These are phyloP conservation scores for Phyllosticta ampelicida DNA, from an alignment of 2,329 filamentous ascomycete species.

Conservation along the genomic window DNA sequence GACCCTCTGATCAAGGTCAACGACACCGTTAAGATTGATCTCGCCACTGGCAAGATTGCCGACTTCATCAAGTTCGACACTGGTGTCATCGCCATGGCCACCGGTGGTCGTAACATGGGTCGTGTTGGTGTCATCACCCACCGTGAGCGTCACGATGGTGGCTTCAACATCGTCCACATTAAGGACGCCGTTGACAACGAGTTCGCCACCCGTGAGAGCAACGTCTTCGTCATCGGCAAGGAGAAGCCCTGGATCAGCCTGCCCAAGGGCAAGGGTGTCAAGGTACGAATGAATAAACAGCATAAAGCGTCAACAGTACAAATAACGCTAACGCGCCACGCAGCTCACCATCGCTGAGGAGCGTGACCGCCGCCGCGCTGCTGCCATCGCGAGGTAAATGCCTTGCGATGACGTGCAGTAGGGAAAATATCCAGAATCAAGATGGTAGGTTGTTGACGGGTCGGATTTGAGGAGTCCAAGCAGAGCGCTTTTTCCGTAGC, in stretches of 20 bases:
- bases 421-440: neutral
- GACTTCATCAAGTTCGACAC: slow-evolving; percentile 99
- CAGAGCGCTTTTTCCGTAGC: neutral
- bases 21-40: slow-evolving; percentile 99
- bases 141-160: slow-evolving; percentile 99
- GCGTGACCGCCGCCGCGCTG: slow-evolving; percentile 90
- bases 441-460: neutral
- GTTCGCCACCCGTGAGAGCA: slow-evolving; percentile 97
- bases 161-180: slow-evolving; percentile 99
- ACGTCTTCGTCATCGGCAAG: slow-evolving; percentile 98
- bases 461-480: neutral
- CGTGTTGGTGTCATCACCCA: slow-evolving; percentile 99
- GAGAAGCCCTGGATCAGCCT: slow-evolving; percentile 99
- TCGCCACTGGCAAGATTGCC: slow-evolving; percentile 91
- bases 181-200: slow-evolving; percentile 99
- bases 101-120: slow-evolving; percentile 99
- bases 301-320: neutral
- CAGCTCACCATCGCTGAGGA: slow-evolving; percentile 95
- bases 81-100: slow-evolving; percentile 95
- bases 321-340: neutral
- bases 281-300: slow-evolving; percentile 40
- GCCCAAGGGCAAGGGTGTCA: slow-evolving; percentile 99
- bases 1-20: slow-evolving; percentile 99
- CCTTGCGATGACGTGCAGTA: neutral
- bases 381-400: slow-evolving; percentile 39